Evolutionary conservation across 1,139 yeast genomes (phyloP), one percentile per base, ranked within the genome.

Genomic region (Kurtzmaniella quercitrusa): DNA sequence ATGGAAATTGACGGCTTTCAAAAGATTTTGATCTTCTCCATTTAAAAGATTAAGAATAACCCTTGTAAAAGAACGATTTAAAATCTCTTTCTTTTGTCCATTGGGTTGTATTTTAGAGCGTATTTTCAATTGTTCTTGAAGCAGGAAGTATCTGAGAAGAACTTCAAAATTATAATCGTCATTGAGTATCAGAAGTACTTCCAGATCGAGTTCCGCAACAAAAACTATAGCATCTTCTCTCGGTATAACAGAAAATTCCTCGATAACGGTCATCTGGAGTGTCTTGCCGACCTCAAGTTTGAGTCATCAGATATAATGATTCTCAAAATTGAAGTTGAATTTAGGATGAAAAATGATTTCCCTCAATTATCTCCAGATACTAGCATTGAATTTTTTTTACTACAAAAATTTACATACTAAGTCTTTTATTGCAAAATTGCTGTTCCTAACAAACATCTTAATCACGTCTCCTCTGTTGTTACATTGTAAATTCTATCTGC

Each of bases 111-210:
- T 46, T 59, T 67, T 65, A 5, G 53, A 47, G 12, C 63, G 60
- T 3, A 78, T 57, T 33, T 50, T 51, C 11, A 52, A 48, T 46
- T 71, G 80, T 16, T 57, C 60, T 3, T 50, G 43, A 23, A 71
- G 54, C 1, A 71, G 63, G 3, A 78, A 51, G 6, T 65, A 49
- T 40, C 81, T 55, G 41, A 78, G 47, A 5, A 45, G 26, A 2
- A 46, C 36, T 47, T 70, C 76, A 42, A 63, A 68, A 45, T 59
- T 58, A 48, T 48, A 70, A 40, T 67, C 74, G 48, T 71, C 73
- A 4, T 43, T 33, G 6, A 69, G 52, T 28, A 47, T 52, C 0
- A 42, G 46, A 2, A 44, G 33, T 15, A 66, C 38, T 5, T 44
- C 26, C 9, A 16, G 19, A 32, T 35, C 32, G 23, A 42, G 16